phyloP scores from a whole-genome alignment of 352 stramenopile species.

The Thraustochytrium striatum region DNA sequence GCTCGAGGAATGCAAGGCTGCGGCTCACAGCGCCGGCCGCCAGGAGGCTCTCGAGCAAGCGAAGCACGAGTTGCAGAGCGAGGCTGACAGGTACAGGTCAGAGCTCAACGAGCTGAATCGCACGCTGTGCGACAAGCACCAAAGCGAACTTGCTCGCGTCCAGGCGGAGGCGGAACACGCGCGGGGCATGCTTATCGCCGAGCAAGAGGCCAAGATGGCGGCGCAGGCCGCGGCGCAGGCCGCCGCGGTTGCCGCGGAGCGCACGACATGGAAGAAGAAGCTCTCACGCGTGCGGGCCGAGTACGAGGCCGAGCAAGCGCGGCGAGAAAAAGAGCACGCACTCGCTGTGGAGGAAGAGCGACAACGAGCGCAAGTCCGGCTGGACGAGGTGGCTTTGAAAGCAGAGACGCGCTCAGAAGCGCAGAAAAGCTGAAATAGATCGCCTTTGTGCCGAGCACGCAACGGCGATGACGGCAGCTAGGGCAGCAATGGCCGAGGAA shows the following conservation, averaged over 20 bases:
- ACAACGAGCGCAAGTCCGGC: not conserved
- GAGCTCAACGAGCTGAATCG: not conserved
- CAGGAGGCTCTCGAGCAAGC: not conserved
- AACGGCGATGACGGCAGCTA: too few species aligned
- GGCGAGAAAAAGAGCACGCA: not conserved
- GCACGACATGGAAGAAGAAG: too few species aligned
- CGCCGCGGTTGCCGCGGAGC: not conserved
- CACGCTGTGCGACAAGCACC: too few species aligned
- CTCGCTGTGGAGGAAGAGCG: not conserved
- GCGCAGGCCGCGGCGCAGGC: not conserved
- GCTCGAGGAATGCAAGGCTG: not conserved
- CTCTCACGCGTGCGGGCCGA: too few species aligned
- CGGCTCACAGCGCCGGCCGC: not conserved
- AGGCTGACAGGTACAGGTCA: not conserved
- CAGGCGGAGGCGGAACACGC: not conserved
- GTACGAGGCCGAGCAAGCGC: too few species aligned
- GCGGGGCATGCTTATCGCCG: not conserved
- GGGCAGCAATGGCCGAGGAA: not conserved
- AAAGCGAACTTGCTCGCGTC: too few species aligned
- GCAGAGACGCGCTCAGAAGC: not conserved
- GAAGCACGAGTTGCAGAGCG: not conserved
- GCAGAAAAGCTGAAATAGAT: not conserved
- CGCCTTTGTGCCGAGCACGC: too few species aligned
- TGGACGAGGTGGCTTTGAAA: not conserved
- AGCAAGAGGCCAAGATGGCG: not conserved